Evolutionary conservation across 345 rosid genomes (phyloP).

Genomic region (Cardamine occulta): DNA sequence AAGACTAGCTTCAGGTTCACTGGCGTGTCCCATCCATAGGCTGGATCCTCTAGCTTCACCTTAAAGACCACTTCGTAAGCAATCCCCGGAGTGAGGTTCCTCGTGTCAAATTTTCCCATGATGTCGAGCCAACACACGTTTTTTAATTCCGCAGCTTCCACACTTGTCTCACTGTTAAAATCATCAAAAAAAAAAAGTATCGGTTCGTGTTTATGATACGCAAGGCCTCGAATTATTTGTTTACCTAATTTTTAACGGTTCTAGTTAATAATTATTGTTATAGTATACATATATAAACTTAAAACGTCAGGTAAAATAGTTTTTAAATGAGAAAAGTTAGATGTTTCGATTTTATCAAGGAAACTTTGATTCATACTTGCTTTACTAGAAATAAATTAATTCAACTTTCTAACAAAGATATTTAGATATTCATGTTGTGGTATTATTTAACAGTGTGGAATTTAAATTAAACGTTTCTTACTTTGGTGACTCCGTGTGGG

Average conservation of each 20-base stretch:
- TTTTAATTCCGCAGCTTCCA: slow-evolving; percentile 55
- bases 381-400: not conserved
- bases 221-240: not conserved
- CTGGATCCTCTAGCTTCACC: slow-evolving; percentile 51
- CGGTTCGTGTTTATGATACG: not conserved
- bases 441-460: not conserved
- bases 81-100: slow-evolving; percentile 57
- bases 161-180: slow-evolving; percentile 9
- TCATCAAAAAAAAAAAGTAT: not conserved
- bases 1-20: slow-evolving; percentile 53
- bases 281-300: not conserved
- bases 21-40: slow-evolving; percentile 62
- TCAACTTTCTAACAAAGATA: not conserved
- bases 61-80: slow-evolving; percentile 54
- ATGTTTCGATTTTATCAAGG: not conserved
- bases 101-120: slow-evolving; percentile 47
- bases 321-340: not conserved
- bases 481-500: slow-evolving; percentile 49
- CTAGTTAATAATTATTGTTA: not conserved
- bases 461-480: slow-evolving; percentile 20
- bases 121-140: slow-evolving; percentile 70
- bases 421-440: not conserved
- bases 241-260: not conserved
- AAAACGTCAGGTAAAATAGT: not conserved
- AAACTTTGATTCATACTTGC: not conserved